Percentiles rank a stretch among this genome's conserved stretches.
phyloP scores from a whole-genome alignment of 2,329 filamentous ascomycete species.

The Penicillium hordei region DNA sequence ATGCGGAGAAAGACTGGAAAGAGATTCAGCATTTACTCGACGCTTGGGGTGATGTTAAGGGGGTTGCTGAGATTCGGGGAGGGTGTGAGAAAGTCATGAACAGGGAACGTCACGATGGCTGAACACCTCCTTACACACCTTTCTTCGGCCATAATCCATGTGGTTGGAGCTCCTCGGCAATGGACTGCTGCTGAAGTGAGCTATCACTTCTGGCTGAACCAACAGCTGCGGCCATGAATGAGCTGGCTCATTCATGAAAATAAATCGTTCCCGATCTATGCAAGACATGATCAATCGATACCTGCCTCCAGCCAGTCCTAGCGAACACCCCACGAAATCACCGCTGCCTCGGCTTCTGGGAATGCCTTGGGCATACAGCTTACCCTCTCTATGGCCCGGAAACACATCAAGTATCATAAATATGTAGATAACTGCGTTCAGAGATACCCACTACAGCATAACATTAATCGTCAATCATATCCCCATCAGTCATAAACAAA shows the following conservation, averaged over 20 bases:
- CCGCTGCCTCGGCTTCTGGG: neutral
- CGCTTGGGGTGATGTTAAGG: constrained; percentile 46
- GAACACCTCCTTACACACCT: constrained; percentile 11
- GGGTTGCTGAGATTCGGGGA: constrained; percentile 42
- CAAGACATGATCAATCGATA: neutral
- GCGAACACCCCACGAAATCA: neutral
- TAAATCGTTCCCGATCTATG: neutral
- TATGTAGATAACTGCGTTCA: constrained; percentile 2
- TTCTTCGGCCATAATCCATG: neutral
- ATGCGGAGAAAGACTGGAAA: constrained; percentile 46
- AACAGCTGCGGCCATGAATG: neutral
- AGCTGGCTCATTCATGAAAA: neutral
- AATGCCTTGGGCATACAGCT: neutral
- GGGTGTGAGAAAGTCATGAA: constrained; percentile 44
- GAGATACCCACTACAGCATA: constrained; percentile 15
- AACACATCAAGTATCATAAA: constrained; percentile 1
- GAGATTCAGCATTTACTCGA: constrained; percentile 40
- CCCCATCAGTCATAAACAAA: neutral
- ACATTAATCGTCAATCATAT: constrained; percentile 10
- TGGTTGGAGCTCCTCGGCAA: neutral
- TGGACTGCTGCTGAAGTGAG: neutral
- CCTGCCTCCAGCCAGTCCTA: neutral
- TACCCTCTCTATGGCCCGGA: neutral
- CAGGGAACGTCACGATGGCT: constrained; percentile 24
- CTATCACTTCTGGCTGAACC: neutral